Conservation (phyloP, 225 moss, liverwort and hornwort species). For the Sphagnum contortum region DNA sequence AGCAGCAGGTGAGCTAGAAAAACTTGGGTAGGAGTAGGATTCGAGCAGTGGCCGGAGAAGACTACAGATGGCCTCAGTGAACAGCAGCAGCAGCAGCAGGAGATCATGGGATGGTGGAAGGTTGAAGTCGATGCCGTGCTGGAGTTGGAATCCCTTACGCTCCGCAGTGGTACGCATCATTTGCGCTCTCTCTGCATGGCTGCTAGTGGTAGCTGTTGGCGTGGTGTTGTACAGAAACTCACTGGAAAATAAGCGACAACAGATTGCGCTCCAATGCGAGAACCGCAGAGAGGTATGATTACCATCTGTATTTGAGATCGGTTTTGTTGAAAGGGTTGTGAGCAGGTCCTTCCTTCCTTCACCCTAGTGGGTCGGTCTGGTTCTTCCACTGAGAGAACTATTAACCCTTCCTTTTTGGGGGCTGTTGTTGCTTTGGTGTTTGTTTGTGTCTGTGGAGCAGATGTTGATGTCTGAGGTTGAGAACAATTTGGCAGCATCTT, state of each 20-base stretch:
- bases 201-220: constrained; percentile 34
- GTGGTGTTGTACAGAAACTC: constrained; percentile 23
- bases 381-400: no score
- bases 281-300: constrained; percentile 31
- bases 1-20: no score
- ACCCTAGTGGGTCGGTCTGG: no score
- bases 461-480: constrained; percentile 64
- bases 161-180: constrained; percentile 26
- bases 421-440: not conserved
- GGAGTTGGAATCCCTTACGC: constrained; percentile 18
- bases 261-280: constrained; percentile 40
- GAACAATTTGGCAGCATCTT: constrained; percentile 75
- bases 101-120: not conserved
- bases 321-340: no score
- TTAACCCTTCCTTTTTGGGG: not conserved
- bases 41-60: no score
- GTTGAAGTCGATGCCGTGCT: constrained; percentile 15
- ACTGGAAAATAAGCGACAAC: constrained; percentile 33
- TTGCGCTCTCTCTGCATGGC: constrained; percentile 11
- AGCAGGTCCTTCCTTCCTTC: no score
- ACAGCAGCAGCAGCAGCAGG: no score
- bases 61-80: no score
- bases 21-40: no score
- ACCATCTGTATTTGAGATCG: no score
- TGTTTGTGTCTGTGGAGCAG: constrained; percentile 14